phyloP scores from a whole-genome alignment of 306 rosid genomes.

The Quercus robur region DNA sequence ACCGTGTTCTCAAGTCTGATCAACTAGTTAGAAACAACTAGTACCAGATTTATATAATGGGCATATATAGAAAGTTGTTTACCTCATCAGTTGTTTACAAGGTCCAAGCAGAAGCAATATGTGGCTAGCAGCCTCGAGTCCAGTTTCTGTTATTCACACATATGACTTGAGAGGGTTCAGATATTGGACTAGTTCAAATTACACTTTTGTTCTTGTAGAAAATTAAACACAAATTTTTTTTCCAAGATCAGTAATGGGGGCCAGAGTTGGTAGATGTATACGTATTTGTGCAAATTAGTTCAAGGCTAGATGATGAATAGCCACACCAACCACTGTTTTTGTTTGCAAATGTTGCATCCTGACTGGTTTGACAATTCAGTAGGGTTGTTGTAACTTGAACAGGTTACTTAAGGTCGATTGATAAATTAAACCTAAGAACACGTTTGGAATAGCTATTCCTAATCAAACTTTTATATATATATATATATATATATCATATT shows the following conservation, averaged over 20 bases:
- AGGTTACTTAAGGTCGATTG: no score
- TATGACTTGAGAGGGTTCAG: not conserved
- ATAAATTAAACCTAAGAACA: no score
- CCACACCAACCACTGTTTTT: not conserved
- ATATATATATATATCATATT: no score
- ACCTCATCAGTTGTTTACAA: not conserved
- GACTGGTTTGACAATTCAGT: not conserved
- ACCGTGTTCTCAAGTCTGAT: not conserved
- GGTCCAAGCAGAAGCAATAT: not conserved
- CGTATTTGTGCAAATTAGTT: not conserved
- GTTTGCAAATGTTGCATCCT: not conserved
- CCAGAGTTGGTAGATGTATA: no score
- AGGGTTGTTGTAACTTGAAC: not conserved
- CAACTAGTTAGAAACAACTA: not conserved
- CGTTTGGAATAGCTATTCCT: no score
- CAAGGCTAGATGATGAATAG: not conserved
- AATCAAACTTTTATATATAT: no score
- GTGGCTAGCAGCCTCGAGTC: not conserved
- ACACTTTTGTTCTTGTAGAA: not conserved
- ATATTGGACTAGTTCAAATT: not conserved
- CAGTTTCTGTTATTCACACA: not conserved
- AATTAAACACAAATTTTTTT: not conserved
- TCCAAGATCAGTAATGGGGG: not conserved
- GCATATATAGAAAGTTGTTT: not conserved
- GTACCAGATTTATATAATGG: no score